phyloP scores from a whole-genome alignment of 768 basidiomycete genomes.

The Russula brevipes region DNA sequence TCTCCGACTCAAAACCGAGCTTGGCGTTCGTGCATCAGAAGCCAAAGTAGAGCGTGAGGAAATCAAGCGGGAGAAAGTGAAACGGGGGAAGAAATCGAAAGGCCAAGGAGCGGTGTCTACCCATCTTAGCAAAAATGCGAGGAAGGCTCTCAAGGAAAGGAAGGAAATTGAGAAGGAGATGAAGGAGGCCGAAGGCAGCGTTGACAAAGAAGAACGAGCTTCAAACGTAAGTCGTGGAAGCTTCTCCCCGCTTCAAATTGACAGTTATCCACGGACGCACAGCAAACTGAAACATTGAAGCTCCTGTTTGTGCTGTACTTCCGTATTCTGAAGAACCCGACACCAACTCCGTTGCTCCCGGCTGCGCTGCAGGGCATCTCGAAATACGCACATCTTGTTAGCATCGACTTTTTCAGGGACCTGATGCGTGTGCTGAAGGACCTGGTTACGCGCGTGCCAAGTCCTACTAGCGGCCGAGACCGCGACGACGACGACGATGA shows the following conservation, averaged over 20 bases:
- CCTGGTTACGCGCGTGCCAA: constrained; percentile 52
- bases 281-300: constrained; percentile 99
- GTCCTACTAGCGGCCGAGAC: constrained; percentile 33
- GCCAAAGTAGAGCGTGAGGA: constrained; percentile 56
- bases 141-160: constrained; percentile 79
- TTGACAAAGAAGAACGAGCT: constrained; percentile 87
- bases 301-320: constrained; percentile 97
- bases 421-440: constrained; percentile 80
- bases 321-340: constrained; percentile 83
- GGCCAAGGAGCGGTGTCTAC: constrained; percentile 44
- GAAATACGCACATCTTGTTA: constrained; percentile 92
- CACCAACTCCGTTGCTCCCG: constrained; percentile 72
- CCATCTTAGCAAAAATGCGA: constrained; percentile 89
- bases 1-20: constrained; percentile 81
- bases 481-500: constrained; percentile 1
- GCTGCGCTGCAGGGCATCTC: constrained; percentile 89
- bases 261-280: constrained; percentile 15
- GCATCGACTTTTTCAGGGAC: constrained; percentile 98
- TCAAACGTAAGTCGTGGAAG: constrained; percentile 53
- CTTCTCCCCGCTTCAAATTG: constrained; percentile 7
- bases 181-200: constrained; percentile 89
- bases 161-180: constrained; percentile 90
- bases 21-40: constrained; percentile 73
- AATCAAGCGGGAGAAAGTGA: constrained; percentile 27
- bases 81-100: constrained; percentile 39